Percentiles rank a stretch among this genome's conserved stretches.
These are phyloP conservation scores for Coelastrella sp. DNA, from an alignment of 139 green algal genomes.

Conservation along the genomic window DNA sequence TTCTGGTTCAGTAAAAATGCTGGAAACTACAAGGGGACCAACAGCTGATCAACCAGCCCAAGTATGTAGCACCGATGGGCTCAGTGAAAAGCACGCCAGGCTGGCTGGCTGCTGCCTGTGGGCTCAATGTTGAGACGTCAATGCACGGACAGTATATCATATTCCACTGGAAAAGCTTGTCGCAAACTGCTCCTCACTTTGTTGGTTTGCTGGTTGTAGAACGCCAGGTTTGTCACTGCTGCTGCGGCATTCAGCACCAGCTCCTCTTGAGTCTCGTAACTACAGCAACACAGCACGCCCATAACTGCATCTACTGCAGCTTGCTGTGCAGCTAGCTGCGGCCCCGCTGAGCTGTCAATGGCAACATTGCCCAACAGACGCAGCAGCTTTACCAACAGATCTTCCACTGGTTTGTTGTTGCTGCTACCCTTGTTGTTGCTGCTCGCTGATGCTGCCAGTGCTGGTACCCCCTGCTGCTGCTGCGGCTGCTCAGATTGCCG, in stretches of 20 bases:
- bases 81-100: too few species aligned
- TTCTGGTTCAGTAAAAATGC: too few species aligned
- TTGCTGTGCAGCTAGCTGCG: neutral
- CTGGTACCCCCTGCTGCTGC: neutral
- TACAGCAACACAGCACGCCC: neutral
- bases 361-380: constrained; percentile 66
- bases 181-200: constrained; percentile 20
- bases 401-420: constrained; percentile 37
- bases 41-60: too few species aligned
- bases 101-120: too few species aligned
- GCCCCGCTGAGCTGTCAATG: constrained; percentile 45
- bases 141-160: too few species aligned
- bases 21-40: too few species aligned
- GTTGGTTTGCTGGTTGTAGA: constrained; percentile 58
- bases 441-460: neutral
- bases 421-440: neutral
- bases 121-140: too few species aligned
- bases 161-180: too few species aligned
- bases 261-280: constrained; percentile 57
- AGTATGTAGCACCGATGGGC: too few species aligned
- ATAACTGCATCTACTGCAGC: neutral
- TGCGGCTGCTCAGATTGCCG: neutral
- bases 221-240: constrained; percentile 69
- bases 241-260: constrained; percentile 71
- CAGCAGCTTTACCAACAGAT: constrained; percentile 70